Percentiles rank a stretch among this genome's conserved stretches.
Conservation (phyloP, 202 grass and related monocot genomes). For the Carex arenaria region DNA sequence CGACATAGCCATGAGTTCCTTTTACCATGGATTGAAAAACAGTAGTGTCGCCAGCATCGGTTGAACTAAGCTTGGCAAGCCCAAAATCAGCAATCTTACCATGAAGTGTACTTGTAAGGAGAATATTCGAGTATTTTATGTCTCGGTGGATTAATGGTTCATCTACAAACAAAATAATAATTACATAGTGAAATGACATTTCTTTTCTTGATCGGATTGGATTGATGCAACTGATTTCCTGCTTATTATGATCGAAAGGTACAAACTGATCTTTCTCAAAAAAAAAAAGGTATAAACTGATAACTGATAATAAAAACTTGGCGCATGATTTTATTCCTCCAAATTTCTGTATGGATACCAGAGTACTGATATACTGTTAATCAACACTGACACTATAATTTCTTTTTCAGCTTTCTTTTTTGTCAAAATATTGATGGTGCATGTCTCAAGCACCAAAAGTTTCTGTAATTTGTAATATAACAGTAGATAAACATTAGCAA, state of each 20-base stretch:
- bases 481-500: neutral
- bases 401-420: neutral
- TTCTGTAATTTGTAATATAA: neutral
- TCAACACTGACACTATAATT: neutral
- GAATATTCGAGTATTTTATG: constrained; percentile 94
- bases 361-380: neutral
- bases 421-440: neutral
- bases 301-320: neutral
- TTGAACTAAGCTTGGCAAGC: constrained; percentile 54
- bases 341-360: neutral
- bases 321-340: neutral
- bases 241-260: too few relatives aligned
- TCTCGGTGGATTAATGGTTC: constrained; percentile 84
- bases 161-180: constrained; percentile 37
- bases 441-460: neutral
- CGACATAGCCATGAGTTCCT: constrained; percentile 86
- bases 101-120: constrained; percentile 49
- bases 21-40: constrained; percentile 71
- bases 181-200: neutral
- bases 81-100: constrained; percentile 90
- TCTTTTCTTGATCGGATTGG: neutral
- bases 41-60: constrained; percentile 23
- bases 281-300: too few relatives aligned
- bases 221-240: neutral
- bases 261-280: too few relatives aligned